These are phyloP conservation scores for Candida yuanshanica DNA, from an alignment of 805 yeast genomes.

Conservation along the genomic window DNA sequence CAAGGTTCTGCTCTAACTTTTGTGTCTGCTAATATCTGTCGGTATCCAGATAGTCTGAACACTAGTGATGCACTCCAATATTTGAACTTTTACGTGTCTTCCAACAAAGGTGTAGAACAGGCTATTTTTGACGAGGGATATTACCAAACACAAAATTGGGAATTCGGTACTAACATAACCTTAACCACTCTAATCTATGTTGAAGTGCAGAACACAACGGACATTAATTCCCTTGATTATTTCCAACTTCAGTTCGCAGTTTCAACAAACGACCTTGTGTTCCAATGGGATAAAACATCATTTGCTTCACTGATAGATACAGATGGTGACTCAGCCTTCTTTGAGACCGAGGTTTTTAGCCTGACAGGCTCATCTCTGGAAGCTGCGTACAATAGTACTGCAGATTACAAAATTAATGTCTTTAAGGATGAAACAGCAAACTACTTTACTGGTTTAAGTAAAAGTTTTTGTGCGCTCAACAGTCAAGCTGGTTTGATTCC, in stretches of 20 bases:
- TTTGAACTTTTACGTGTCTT: not conserved
- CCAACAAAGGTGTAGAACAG: not conserved
- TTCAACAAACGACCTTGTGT: conserved; percentile 55
- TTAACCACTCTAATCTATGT: not conserved
- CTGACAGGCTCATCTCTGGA: conserved; percentile 7
- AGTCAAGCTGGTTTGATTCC: conserved; percentile 17
- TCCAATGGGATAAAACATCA: conserved; percentile 60
- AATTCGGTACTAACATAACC: not conserved
- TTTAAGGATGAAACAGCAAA: conserved; percentile 37
- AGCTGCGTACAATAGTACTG: conserved; percentile 4
- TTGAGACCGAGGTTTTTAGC: conserved; percentile 53
- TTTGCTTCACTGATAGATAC: conserved; percentile 60
- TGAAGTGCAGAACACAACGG: conserved; percentile 1
- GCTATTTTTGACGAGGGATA: conserved; percentile 9
- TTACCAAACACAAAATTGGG: conserved; percentile 6
- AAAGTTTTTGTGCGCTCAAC: conserved; percentile 69
- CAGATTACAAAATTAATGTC: conserved; percentile 34
- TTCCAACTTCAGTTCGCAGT: conserved; percentile 46
- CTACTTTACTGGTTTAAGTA: conserved; percentile 35
- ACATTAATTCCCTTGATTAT: conserved; percentile 3
- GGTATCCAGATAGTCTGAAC: conserved; percentile 3
- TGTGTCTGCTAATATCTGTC: conserved; percentile 10
- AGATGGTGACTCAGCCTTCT: conserved; percentile 60
- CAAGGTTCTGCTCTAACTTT: conserved; percentile 1
- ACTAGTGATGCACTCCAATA: not conserved